Evolutionary conservation across 2,329 filamentous ascomycete genomes (phyloP).

Genomic region (Cladophialophora exuberans): DNA sequence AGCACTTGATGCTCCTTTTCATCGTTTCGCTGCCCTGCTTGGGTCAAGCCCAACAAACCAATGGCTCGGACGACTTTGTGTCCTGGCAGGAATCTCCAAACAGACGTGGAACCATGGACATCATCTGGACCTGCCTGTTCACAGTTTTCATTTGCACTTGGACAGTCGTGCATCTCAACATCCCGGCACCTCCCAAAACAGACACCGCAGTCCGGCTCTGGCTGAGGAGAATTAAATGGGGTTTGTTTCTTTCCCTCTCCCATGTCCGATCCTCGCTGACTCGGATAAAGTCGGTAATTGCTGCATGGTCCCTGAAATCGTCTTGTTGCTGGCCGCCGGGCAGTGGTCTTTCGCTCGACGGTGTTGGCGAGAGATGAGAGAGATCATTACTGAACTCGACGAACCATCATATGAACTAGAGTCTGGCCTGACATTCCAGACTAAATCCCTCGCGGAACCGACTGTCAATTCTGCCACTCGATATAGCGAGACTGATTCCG

Average conservation of each 20-base stretch:
- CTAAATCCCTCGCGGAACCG: not conserved
- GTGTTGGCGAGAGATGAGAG: conserved; percentile 20
- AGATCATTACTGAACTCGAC: conserved; percentile 12
- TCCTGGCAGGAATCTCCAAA: conserved; percentile 15
- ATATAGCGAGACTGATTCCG: not conserved
- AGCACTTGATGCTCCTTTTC: not conserved
- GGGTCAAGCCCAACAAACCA: conserved; percentile 1
- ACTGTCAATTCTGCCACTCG: not conserved
- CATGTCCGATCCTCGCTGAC: not conserved
- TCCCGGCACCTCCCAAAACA: conserved; percentile 11
- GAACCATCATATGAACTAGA: conserved; percentile 1
- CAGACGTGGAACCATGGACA: conserved; percentile 17
- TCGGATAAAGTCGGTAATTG: conserved; percentile 9
- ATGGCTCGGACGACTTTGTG: conserved; percentile 1
- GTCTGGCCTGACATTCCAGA: not conserved
- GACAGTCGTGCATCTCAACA: conserved; percentile 18
- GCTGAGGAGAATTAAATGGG: conserved; percentile 14
- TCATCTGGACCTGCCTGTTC: conserved; percentile 19
- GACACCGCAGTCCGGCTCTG: conserved; percentile 8
- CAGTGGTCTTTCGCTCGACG: conserved; percentile 17
- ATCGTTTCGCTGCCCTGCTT: not conserved
- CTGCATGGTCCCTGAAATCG: conserved; percentile 15
- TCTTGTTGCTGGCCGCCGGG: conserved; percentile 12
- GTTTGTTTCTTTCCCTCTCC: not conserved
- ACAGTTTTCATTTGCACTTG: conserved; percentile 18